phyloP scores from a whole-genome alignment of 164 flowering plant genomes.

The Liriodendron chinense region DNA sequence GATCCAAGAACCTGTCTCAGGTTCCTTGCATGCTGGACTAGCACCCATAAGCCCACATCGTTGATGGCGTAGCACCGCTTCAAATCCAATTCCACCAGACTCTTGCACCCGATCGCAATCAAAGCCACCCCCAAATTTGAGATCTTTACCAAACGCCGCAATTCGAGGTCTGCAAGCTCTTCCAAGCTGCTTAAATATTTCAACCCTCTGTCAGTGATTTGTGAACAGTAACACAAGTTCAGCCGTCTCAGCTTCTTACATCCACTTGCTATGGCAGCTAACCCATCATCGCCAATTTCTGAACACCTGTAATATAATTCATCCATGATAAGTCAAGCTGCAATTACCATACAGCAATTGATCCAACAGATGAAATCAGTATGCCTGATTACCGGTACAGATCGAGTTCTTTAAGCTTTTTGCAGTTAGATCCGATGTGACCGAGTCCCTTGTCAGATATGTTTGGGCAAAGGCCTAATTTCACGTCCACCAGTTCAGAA shows the following conservation, averaged over 20 bases:
- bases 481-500: conserved; percentile 43
- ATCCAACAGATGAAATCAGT: neutral
- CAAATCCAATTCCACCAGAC: conserved; percentile 53
- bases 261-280: conserved; percentile 52
- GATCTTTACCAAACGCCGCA: conserved; percentile 48
- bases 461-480: conserved; percentile 56
- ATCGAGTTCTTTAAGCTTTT: conserved; percentile 57
- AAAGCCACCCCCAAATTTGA: conserved; percentile 49
- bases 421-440: conserved; percentile 49
- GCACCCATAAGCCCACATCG: conserved; percentile 62
- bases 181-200: conserved; percentile 36
- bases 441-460: conserved; percentile 56
- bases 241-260: conserved; percentile 62
- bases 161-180: conserved; percentile 56
- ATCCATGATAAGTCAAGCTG: neutral
- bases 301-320: conserved; percentile 38
- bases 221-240: conserved; percentile 58
- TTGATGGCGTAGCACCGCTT: conserved; percentile 52
- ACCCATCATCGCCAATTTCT: conserved; percentile 58
- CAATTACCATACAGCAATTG: neutral
- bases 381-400: conserved; percentile 50
- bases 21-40: conserved; percentile 49
- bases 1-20: conserved; percentile 49
- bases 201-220: conserved; percentile 54
- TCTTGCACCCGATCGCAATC: conserved; percentile 57